Evolutionary conservation across 2,329 filamentous ascomycete genomes (phyloP).

Genomic region (Botryotinia convoluta): DNA sequence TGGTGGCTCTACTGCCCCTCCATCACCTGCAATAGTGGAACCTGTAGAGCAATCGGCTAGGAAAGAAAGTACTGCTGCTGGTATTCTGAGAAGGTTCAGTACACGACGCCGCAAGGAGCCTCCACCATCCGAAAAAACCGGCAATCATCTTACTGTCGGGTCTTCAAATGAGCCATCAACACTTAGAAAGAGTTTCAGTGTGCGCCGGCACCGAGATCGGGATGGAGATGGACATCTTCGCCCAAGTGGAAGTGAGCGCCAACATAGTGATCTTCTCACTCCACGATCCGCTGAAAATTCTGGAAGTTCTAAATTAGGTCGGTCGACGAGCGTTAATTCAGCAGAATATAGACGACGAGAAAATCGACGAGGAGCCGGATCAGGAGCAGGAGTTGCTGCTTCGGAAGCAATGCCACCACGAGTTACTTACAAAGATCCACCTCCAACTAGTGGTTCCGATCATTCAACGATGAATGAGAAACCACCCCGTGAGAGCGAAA

Average conservation of each 20-base stretch:
- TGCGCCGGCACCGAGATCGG: constrained; percentile 60
- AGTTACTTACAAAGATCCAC: constrained; percentile 59
- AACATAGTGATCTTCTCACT: constrained; percentile 70
- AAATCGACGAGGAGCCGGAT: constrained; percentile 52
- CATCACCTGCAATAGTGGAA: constrained; percentile 51
- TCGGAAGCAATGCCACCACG: constrained; percentile 52
- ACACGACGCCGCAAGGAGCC: constrained; percentile 74
- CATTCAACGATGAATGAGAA: constrained; percentile 59
- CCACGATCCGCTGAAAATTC: constrained; percentile 60
- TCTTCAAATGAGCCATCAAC: constrained; percentile 66
- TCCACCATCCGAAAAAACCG: constrained; percentile 46
- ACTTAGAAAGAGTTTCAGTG: constrained; percentile 85
- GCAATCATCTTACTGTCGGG: constrained; percentile 75
- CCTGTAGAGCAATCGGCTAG: constrained; percentile 63
- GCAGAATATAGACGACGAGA: constrained; percentile 72
- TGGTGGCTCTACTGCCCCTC: constrained; percentile 46
- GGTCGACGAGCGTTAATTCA: constrained; percentile 90
- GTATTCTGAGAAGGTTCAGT: constrained; percentile 84
- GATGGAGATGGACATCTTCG: constrained; percentile 46
- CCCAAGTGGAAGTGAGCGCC: constrained; percentile 63
- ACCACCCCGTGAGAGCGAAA: constrained; percentile 45
- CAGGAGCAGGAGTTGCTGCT: constrained; percentile 47
- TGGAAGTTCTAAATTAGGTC: constrained; percentile 67
- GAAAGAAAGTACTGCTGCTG: constrained; percentile 84
- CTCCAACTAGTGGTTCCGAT: constrained; percentile 76